Evolutionary conservation across 805 yeast genomes (phyloP).

Genomic region (Teunomyces cretensis): DNA sequence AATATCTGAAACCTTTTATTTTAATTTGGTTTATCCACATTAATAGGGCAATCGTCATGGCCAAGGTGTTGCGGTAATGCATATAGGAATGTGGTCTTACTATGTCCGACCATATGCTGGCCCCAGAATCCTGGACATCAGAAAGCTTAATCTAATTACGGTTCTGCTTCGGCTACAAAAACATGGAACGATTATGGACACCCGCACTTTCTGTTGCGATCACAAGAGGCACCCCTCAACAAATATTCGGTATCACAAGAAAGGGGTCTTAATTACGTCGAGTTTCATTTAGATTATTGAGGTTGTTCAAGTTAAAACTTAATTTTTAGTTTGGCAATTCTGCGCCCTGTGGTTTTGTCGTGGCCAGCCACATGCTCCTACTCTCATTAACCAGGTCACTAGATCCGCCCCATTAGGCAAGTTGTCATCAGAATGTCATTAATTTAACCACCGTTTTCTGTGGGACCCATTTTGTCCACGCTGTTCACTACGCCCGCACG

Average conservation of each 20-base stretch:
- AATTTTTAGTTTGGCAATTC: too few relatives aligned
- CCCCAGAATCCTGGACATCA: neutral
- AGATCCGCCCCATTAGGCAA: neutral
- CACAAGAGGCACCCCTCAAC: too few relatives aligned
- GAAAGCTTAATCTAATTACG: neutral
- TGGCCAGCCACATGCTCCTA: too few relatives aligned
- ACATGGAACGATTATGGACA: neutral
- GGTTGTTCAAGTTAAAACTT: too few relatives aligned
- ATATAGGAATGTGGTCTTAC: neutral
- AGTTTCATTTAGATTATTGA: too few relatives aligned
- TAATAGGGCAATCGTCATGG: neutral
- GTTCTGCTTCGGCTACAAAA: neutral
- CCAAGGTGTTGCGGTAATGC: too few relatives aligned
- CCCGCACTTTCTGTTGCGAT: too few relatives aligned
- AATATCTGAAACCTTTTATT: conserved; percentile 4
- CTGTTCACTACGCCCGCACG: conserved; percentile 1
- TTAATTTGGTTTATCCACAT: neutral
- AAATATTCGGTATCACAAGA: too few relatives aligned
- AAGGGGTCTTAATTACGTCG: too few relatives aligned
- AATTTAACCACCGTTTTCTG: neutral
- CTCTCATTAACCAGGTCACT: too few relatives aligned
- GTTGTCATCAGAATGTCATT: neutral
- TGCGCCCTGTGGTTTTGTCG: too few relatives aligned
- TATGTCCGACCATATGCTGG: too few relatives aligned
- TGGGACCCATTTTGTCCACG: neutral